These are phyloP conservation scores for Symbiodinium pilosum DNA, from an alignment of 73 alveolate species.

Conservation along the genomic window DNA sequence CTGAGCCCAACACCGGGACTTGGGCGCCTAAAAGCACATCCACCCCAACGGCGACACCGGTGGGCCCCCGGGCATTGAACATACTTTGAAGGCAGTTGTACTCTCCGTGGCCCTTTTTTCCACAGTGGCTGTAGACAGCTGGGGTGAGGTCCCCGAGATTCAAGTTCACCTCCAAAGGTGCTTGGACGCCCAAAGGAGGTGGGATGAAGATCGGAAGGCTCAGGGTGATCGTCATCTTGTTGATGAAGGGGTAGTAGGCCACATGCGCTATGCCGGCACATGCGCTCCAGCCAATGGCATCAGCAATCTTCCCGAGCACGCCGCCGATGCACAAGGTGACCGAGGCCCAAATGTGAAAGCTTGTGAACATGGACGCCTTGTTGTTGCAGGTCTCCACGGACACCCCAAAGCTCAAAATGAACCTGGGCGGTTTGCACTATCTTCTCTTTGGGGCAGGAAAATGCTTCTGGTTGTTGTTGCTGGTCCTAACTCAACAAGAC, in stretches of 20 bases:
- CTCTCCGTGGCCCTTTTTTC: neutral
- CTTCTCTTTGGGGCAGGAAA: neutral
- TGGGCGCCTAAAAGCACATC: neutral
- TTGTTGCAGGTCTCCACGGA: slow-evolving; percentile 24
- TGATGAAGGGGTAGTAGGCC: slow-evolving; percentile 24
- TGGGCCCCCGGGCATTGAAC: neutral
- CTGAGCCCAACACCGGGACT: neutral
- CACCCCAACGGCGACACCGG: neutral
- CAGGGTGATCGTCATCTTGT: neutral
- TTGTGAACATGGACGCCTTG: neutral
- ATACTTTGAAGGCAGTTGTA: slow-evolving; percentile 6
- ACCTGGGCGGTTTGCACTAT: neutral
- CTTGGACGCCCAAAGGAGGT: slow-evolving; percentile 2
- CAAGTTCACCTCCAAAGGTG: slow-evolving; percentile 1
- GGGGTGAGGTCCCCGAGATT: slow-evolving; percentile 29
- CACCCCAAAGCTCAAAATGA: slow-evolving; percentile 36
- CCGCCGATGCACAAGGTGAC: slow-evolving; percentile 14
- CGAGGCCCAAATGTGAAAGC: neutral
- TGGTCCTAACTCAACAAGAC: neutral
- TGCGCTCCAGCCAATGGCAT: slow-evolving; percentile 7
- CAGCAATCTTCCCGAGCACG: neutral
- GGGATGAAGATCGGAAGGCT: slow-evolving; percentile 16
- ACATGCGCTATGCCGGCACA: neutral
- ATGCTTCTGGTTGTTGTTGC: neutral
- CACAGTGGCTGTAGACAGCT: slow-evolving; percentile 21